Base-by-base conservation (phyloP, 805 yeast genomes). In the Cyberlindnera nakhonratchasimensis region DNA sequence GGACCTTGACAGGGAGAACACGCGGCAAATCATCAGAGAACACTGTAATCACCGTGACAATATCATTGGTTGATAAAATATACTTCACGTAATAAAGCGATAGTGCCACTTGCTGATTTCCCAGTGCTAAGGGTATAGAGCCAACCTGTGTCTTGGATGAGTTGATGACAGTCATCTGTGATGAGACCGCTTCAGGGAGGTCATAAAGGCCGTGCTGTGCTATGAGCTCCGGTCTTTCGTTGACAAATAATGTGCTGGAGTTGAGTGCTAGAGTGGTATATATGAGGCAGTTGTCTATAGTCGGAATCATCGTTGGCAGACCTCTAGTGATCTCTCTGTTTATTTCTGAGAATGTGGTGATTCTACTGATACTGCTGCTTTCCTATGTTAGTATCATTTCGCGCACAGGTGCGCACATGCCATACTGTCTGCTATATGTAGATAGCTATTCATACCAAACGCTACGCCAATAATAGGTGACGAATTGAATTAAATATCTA, bases 181-280 rank as follows among this genome's bases (percentile, higher is more conserved):
- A 74, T 13, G 80, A 70, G 4, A 79, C 65, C 1, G 72, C 59
- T 51, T 79, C 85, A 1, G 75, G 66, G 43, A 80, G 71, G 50
- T 76, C 77, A 3, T 31, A 23, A 37, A 77, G 60, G 38, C 67
- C 70, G 31, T 70, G 62, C 20, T 62, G 54, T 23, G 69, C 66
- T 1, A 67, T 63, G 29, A 79, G 57, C 19, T 63, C 64, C 34
- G 62, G 58, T 53, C 76, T 76, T 50, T 79, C 83, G 48, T 76
- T 69, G 11, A 83, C 73, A 57, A 74, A 80, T 12, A 79, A 63
- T 0, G 84, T 77, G 6, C 82, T 75, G 14, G 84, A 78, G 53
- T 80, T 79, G 40, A 65, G 59, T 4, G 79, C 71, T 29, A 75
- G 62, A 3, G 79, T 70, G 17, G 75, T 70, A 50, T 67, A 70